Evolutionary conservation across 2,329 filamentous ascomycete species (phyloP).

Genomic region (Hortaea werneckii): DNA sequence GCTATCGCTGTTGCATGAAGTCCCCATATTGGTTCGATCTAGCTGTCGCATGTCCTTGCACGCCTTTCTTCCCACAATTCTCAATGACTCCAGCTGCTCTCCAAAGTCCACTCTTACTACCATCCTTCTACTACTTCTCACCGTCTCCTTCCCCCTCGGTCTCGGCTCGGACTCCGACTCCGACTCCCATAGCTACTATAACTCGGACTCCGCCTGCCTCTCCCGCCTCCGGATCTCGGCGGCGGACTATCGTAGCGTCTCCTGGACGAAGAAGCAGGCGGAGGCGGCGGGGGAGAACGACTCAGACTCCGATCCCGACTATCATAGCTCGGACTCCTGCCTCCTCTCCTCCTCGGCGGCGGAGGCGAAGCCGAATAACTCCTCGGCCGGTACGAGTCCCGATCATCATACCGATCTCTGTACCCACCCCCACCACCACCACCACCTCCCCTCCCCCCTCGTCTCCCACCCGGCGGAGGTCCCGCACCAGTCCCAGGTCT

Average conservation of each 20-base stretch:
- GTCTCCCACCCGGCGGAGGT: slow-evolving; percentile 13
- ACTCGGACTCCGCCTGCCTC: slow-evolving; percentile 12
- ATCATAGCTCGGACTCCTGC: slow-evolving; percentile 23
- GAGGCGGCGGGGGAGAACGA: slow-evolving; percentile 13
- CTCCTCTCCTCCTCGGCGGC: slow-evolving; percentile 21
- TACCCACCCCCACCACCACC: slow-evolving; percentile 18
- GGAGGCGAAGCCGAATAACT: slow-evolving; percentile 12
- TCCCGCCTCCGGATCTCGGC: slow-evolving; percentile 1
- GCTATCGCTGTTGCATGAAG: no score
- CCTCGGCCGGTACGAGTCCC: slow-evolving; percentile 17
- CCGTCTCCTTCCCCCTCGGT: slow-evolving; percentile 15
- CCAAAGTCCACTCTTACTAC: no score
- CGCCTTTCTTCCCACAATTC: no score
- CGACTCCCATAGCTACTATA: slow-evolving; percentile 14
- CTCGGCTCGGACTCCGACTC: slow-evolving; percentile 15
- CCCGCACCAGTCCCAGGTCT: slow-evolving; percentile 5
- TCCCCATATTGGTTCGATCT: no score
- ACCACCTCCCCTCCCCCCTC: slow-evolving; percentile 15
- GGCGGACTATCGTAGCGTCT: no score
- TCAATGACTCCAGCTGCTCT: no score
- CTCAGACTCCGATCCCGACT: slow-evolving; percentile 15
- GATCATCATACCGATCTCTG: slow-evolving; percentile 21
- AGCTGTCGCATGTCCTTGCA: no score
- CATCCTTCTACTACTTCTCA: slow-evolving; percentile 2
- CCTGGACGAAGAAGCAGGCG: slow-evolving; percentile 2